Evolutionary conservation across 169 alveolate genomes (phyloP), one percentile per base, ranked within the genome.

Genomic region (Plasmodium berghei): DNA sequence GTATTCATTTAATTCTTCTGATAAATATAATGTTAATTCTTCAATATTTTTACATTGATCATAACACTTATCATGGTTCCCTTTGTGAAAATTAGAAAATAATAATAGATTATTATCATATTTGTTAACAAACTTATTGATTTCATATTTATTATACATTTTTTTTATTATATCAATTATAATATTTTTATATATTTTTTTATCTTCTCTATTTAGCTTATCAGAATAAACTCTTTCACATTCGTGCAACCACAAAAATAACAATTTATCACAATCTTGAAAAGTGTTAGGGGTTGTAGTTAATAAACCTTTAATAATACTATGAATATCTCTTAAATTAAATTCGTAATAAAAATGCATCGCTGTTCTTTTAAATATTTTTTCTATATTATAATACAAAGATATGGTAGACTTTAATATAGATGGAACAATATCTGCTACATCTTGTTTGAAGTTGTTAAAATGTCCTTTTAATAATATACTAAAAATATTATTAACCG

Each of bases 331-430:
- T 87, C 99, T 94, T 45, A 98, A 94, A 92, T 97, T 97, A 95
- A 95, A 97, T 89, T 98, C 99, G 93, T 98, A 98, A 94, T 98
- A 99, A 98, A 98, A 98, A 94, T 98, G 97, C 52, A 94, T 96
- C 75, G 99, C 99, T 45, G 99, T 97, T 95, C 97, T 97, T 88
- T 98, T 94, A 96, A 98, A 98, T 64, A 95, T 96, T 26, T 93
- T 96, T 69, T 94, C 96, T 56, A 97, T 97, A 90, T 95, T 95
- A 73, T 95, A 94, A 70, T 97, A 98, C 34, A 98, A 89, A 54
- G 96, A 91, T 70, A 97, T 90, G 26, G 98, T 97, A 54, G 98
- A 98, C 63, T 97, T 97, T 89, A 98, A 95, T 42, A 98, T 93
- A 26, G 97, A 93, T 67, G 95, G 95, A 56, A 96, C 95, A 58